phyloP scores from a whole-genome alignment of 129 eudicot species.

The Rutidosis leptorrhynchoides region DNA sequence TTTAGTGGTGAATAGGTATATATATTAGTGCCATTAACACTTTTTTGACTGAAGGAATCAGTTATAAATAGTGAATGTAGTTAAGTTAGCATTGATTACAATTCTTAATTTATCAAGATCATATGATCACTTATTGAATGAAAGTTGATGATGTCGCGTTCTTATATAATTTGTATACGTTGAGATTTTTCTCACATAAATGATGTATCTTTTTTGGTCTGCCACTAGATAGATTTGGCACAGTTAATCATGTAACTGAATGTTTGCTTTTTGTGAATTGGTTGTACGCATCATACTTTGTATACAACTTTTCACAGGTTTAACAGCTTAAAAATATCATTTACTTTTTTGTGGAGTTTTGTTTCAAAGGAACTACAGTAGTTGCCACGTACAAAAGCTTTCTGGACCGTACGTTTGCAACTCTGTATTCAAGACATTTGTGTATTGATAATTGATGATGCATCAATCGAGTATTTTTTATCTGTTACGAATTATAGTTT shows the following conservation, averaged over 20 bases:
- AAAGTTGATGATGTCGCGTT: not conserved
- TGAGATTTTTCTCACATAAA: not conserved
- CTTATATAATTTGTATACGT: not conserved
- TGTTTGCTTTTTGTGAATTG: not conserved
- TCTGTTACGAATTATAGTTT: not conserved
- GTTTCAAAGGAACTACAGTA: not conserved
- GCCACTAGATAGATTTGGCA: not conserved
- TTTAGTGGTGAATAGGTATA: not conserved
- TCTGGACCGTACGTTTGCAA: not conserved
- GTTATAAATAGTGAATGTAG: not conserved
- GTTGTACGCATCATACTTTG: not conserved
- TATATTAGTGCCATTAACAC: not conserved
- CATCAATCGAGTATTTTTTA: not conserved
- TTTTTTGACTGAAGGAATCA: not conserved
- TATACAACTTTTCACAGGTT: not conserved
- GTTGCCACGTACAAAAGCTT: not conserved
- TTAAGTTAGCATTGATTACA: conserved; percentile 6
- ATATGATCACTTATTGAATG: not conserved
- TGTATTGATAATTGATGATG: not conserved
- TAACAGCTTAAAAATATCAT: not conserved
- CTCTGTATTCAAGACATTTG: not conserved
- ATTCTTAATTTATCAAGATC: not conserved
- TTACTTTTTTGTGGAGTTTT: conserved; percentile 3
- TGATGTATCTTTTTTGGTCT: not conserved
- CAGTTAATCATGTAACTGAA: not conserved